Conservation (phyloP, 495 filamentous ascomycete species). For the Articulospora tetracladia region DNA sequence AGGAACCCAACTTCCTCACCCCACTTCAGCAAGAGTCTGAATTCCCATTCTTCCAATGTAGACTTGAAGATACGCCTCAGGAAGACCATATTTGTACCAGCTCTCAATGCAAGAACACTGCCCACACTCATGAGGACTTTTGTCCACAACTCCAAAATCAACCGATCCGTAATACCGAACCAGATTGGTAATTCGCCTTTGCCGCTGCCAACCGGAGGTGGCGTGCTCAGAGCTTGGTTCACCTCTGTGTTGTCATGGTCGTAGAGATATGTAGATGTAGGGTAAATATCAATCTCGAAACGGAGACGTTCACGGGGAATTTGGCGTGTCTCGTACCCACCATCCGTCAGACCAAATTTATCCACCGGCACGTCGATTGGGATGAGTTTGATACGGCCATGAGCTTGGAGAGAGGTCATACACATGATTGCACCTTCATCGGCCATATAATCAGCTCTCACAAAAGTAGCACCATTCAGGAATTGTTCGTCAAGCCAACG, state of each 20-base stretch:
- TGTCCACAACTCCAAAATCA: conserved; percentile 63
- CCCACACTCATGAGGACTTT: conserved; percentile 55
- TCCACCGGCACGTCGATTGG: conserved; percentile 57
- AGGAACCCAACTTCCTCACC: conserved; percentile 44
- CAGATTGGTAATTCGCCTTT: conserved; percentile 62
- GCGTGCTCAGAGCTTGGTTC: conserved; percentile 1
- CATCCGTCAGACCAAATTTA: conserved; percentile 67
- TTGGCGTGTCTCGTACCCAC: conserved; percentile 63
- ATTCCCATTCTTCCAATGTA: conserved; percentile 64
- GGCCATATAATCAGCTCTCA: conserved; percentile 38
- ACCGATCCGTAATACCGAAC: conserved; percentile 68
- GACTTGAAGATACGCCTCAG: conserved; percentile 55
- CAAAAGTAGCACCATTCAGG: conserved; percentile 29
- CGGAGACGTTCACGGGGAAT: conserved; percentile 62
- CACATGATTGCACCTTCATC: conserved; percentile 68
- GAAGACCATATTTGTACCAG: conserved; percentile 48
- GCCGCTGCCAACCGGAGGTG: conserved; percentile 23
- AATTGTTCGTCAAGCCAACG: conserved; percentile 52
- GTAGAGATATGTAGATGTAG: conserved; percentile 54
- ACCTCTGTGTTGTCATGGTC: conserved; percentile 49
- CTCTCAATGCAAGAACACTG: conserved; percentile 54
- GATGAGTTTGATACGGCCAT: conserved; percentile 51
- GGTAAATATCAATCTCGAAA: conserved; percentile 59
- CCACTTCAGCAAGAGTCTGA: conserved; percentile 65
- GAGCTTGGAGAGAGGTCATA: conserved; percentile 62